Evolutionary conservation across 2,329 filamentous ascomycete species (phyloP).

Genomic region (Fusarium chuoi): DNA sequence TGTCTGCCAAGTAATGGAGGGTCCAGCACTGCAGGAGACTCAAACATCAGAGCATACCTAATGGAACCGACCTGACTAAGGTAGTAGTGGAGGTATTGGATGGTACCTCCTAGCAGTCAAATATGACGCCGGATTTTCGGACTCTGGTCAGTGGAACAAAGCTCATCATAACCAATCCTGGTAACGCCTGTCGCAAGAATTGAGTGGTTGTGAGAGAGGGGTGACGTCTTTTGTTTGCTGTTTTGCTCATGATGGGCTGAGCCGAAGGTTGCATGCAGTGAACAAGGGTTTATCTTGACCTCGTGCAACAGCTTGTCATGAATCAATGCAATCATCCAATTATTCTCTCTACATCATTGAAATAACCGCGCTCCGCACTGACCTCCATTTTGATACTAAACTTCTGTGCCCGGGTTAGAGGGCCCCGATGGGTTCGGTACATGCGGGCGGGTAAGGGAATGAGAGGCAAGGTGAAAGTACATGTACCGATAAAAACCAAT

Average conservation of each 20-base stretch:
- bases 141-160: neutral
- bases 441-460: conserved; percentile 6
- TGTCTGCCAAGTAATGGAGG: conserved; percentile 15
- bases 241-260: conserved; percentile 31
- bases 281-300: conserved; percentile 12
- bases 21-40: neutral
- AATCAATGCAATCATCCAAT: neutral
- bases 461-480: neutral
- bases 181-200: conserved; percentile 5
- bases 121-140: neutral
- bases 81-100: neutral
- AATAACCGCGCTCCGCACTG: conserved; percentile 16
- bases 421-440: conserved; percentile 23
- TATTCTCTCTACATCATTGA: conserved; percentile 9
- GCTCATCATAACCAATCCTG: conserved; percentile 1
- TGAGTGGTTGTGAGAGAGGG: conserved; percentile 9
- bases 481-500: neutral
- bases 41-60: neutral
- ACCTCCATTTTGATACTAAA: conserved; percentile 15
- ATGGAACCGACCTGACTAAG: neutral
- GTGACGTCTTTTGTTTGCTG: conserved; percentile 28
- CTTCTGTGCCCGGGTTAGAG: conserved; percentile 9
- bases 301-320: neutral
- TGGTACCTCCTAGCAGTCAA: neutral
- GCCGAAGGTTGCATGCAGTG: conserved; percentile 16